Evolutionary conservation across 208 protist genomes (phyloP).

Genomic region (Trypanosomatidae sp.): DNA sequence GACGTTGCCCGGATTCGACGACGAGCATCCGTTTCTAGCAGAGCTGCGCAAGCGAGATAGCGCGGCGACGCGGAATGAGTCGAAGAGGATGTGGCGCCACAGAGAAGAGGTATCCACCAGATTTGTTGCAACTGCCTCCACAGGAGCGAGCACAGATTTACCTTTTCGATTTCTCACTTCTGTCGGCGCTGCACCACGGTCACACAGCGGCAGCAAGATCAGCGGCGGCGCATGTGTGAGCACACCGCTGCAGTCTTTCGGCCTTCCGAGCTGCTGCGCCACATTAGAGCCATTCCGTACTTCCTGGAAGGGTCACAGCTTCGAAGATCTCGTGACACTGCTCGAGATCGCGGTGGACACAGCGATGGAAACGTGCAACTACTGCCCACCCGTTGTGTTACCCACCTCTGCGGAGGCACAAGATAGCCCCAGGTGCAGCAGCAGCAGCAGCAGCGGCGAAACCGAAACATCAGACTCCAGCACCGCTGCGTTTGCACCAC

Average conservation of each 20-base stretch:
- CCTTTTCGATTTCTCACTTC: constrained; percentile 4
- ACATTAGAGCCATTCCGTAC: constrained; percentile 26
- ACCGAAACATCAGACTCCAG: not conserved
- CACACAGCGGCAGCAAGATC: too few relatives aligned
- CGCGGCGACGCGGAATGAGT: not conserved
- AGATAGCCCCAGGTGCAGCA: too few relatives aligned
- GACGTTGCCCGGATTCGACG: constrained; percentile 63
- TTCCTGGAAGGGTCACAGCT: constrained; percentile 47
- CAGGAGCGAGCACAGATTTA: not conserved
- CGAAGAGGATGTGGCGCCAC: not conserved
- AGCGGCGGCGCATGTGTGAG: not conserved
- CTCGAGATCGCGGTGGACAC: constrained; percentile 75
- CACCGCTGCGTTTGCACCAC: constrained; percentile 18
- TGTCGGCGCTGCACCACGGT: not conserved
- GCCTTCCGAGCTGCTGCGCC: constrained; percentile 1
- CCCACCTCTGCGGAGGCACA: not conserved
- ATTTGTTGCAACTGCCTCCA: not conserved
- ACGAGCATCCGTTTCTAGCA: constrained; percentile 46
- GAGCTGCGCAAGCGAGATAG: constrained; percentile 7
- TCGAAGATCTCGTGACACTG: constrained; percentile 61
- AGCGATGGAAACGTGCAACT: constrained; percentile 69
- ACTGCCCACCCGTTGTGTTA: constrained; percentile 33
- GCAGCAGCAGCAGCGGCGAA: not conserved
- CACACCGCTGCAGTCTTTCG: constrained; percentile 6
- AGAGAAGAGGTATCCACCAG: not conserved